These are phyloP conservation scores for Isabelozyma gotoi DNA, from an alignment of 805 yeast genomes.

Conservation along the genomic window DNA sequence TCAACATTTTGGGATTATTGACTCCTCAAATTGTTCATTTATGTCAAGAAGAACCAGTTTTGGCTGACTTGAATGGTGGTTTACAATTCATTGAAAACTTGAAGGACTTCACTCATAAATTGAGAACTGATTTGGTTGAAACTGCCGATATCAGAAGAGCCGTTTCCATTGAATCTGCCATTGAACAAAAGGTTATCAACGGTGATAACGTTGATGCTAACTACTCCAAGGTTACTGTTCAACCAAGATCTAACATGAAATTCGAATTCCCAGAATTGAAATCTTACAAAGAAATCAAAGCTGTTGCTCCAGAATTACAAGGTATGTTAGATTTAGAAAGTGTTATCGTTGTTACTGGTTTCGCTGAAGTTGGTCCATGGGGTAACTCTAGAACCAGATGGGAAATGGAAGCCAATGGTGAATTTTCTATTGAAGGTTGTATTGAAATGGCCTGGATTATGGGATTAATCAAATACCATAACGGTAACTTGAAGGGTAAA, in stretches of 20 bases:
- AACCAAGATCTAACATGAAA: conserved; percentile 94
- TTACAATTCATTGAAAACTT: conserved; percentile 89
- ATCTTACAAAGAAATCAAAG: conserved; percentile 69
- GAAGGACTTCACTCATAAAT: conserved; percentile 78
- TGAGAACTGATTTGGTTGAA: conserved; percentile 75
- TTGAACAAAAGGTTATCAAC: conserved; percentile 80
- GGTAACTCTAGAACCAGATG: conserved; percentile 99
- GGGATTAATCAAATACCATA: conserved; percentile 95
- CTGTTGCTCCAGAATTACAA: conserved; percentile 70
- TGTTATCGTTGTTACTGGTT: conserved; percentile 95
- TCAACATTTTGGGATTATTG: conserved; percentile 92
- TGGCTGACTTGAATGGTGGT: conserved; percentile 99
- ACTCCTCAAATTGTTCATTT: conserved; percentile 80
- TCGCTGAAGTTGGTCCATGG: conserved; percentile 99
- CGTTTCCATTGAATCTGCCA: conserved; percentile 87
- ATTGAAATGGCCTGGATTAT: conserved; percentile 99
- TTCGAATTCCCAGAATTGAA: conserved; percentile 90
- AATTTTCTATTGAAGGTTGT: conserved; percentile 95
- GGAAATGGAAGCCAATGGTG: conserved; percentile 98
- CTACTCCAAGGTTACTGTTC: conserved; percentile 70
- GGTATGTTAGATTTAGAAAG: conserved; percentile 91
- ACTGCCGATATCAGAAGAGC: conserved; percentile 93
- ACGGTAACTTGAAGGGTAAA: conserved; percentile 84
- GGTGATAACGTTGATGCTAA: conserved; percentile 90
- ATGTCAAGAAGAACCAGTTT: conserved; percentile 91